A percentile compares a stretch with the other conserved stretches of the same genome.
Conservation (phyloP, 495 filamentous ascomycete genomes). For the Bacidia gigantensis region DNA sequence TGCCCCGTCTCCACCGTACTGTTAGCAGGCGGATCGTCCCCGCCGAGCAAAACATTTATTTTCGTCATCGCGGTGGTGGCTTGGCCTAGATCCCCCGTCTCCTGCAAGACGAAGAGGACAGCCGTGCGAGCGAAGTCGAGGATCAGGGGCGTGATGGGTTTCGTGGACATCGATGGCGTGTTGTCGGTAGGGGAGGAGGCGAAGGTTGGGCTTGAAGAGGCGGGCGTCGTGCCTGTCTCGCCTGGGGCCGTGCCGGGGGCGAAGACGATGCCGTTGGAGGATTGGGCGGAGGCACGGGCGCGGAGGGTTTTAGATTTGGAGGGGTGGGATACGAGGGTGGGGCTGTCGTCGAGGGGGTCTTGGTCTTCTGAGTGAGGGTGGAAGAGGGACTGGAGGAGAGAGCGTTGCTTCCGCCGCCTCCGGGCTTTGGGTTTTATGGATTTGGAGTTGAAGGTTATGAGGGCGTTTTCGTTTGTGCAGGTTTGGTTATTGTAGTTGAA, state of each 20-base stretch:
- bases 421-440: slow-evolving; percentile 10
- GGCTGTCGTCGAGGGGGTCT: slow-evolving; percentile 3
- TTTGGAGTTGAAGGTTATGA: slow-evolving; percentile 64
- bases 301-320: slow-evolving; percentile 14
- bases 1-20: slow-evolving; percentile 8
- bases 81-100: slow-evolving; percentile 29
- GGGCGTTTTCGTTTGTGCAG: slow-evolving; percentile 69
- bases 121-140: slow-evolving; percentile 36
- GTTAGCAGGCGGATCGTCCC: not conserved
- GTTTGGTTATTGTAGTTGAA: slow-evolving; percentile 61
- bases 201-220: slow-evolving; percentile 12
- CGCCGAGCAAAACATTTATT: slow-evolving; percentile 25
- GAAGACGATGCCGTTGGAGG: slow-evolving; percentile 33
- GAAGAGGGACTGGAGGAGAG: not conserved
- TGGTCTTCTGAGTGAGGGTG: not conserved
- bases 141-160: slow-evolving; percentile 17
- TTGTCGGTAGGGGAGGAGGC: slow-evolving; percentile 1
- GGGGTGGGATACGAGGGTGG: not conserved
- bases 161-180: slow-evolving; percentile 2
- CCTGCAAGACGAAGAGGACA: slow-evolving; percentile 37
- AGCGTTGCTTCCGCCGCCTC: not conserved
- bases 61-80: slow-evolving; percentile 24
- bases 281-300: slow-evolving; percentile 24
- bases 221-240: slow-evolving; percentile 10
- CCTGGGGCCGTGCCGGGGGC: slow-evolving; percentile 17